Percentiles rank a stretch among this genome's conserved stretches.
Conservation (phyloP, 371 early-diverging fungal species). For the Mortierella sp. region DNA sequence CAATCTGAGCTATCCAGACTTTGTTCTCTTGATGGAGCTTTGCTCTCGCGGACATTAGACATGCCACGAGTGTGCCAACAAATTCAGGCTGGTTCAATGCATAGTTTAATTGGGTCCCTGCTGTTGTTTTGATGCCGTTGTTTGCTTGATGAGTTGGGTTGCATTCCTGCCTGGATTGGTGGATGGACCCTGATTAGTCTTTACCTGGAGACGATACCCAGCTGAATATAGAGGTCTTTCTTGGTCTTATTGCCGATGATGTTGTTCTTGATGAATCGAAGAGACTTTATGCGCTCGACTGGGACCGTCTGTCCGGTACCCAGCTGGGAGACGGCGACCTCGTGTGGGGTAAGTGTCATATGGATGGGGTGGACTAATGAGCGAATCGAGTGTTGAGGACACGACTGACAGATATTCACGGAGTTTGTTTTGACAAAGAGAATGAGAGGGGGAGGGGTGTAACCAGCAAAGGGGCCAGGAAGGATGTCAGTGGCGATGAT, state of each 20-base stretch:
- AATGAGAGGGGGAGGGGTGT: conserved; percentile 1
- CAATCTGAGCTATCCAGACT: too few species aligned
- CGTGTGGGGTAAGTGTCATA: conserved; percentile 72
- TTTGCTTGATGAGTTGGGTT: too few species aligned
- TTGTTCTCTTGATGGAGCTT: too few species aligned
- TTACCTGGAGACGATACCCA: conserved; percentile 78
- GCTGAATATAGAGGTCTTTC: conserved; percentile 79
- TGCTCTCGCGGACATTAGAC: too few species aligned
- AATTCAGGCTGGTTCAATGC: too few species aligned
- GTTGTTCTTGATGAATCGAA: conserved; percentile 86
- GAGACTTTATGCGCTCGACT: conserved; percentile 64
- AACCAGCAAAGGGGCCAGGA: not conserved
- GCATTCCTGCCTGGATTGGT: too few species aligned
- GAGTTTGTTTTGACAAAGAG: not conserved
- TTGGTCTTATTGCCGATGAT: conserved; percentile 90
- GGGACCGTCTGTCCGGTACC: conserved; percentile 55
- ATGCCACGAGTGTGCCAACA: too few species aligned
- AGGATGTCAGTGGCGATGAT: not conserved
- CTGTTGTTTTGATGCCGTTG: too few species aligned
- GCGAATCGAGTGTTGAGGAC: not conserved
- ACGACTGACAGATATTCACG: not conserved
- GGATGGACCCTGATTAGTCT: not conserved
- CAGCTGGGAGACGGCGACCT: conserved; percentile 67
- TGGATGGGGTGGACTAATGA: not conserved
- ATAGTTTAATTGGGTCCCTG: too few species aligned